Conservation (phyloP, 2,329 filamentous ascomycete genomes). For the Arthrobotrys iridis region DNA sequence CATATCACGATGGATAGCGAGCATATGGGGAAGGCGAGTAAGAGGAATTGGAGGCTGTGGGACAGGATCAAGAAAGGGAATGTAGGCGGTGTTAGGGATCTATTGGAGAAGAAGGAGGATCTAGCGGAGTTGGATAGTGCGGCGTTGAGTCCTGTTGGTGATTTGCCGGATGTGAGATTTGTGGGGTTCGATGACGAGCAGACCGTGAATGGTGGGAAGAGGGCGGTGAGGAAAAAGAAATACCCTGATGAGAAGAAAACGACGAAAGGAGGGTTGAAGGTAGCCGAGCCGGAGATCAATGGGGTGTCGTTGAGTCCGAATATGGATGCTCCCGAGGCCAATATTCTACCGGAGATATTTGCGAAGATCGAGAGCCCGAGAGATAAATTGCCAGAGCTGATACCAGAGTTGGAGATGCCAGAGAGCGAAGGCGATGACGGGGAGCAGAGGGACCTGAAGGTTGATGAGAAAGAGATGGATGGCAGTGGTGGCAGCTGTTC, state of each 20-base stretch:
- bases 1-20: slow-evolving; percentile 86
- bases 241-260: not conserved
- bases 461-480: slow-evolving; percentile 45
- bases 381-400: slow-evolving; percentile 46
- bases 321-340: slow-evolving; percentile 44
- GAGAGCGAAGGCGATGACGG: slow-evolving; percentile 53
- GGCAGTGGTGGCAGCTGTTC: not conserved
- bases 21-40: slow-evolving; percentile 82
- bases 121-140: slow-evolving; percentile 39
- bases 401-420: slow-evolving; percentile 50
- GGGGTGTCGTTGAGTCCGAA: slow-evolving; percentile 46
- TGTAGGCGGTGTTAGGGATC: slow-evolving; percentile 76
- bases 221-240: not conserved
- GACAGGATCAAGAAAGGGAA: slow-evolving; percentile 83
- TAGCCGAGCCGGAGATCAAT: slow-evolving; percentile 25
- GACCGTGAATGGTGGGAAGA: slow-evolving; percentile 27
- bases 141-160: slow-evolving; percentile 23
- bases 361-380: slow-evolving; percentile 50
- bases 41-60: slow-evolving; percentile 87
- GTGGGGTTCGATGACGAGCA: slow-evolving; percentile 46
- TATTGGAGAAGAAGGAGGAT: slow-evolving; percentile 72
- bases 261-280: slow-evolving; percentile 33
- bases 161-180: slow-evolving; percentile 42
- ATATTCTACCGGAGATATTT: slow-evolving; percentile 44
- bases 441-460: slow-evolving; percentile 31